Conservation (phyloP, 768 basidiomycete genomes). For the Harrya chromipes region DNA sequence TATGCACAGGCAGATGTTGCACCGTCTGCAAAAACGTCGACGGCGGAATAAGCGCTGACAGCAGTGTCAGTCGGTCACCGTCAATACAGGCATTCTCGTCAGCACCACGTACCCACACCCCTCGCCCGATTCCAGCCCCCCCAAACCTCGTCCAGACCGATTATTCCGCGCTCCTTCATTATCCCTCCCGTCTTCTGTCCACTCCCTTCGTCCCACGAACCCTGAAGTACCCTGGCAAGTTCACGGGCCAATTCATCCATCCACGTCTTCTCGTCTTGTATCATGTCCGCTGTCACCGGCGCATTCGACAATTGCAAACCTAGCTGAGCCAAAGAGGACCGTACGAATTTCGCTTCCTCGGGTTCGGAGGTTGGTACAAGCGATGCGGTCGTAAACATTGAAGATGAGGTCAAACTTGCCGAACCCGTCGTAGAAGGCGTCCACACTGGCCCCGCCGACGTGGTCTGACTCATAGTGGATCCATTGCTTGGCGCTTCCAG, state of each 20-base stretch:
- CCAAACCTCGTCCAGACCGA: constrained; percentile 93
- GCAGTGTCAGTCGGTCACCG: background rate
- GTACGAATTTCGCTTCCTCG: constrained; percentile 84
- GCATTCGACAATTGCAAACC: constrained; percentile 76
- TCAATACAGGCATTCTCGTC: background rate
- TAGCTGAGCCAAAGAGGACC: constrained; percentile 84
- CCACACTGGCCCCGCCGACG: constrained; percentile 14
- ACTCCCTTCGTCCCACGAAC: constrained; percentile 23
- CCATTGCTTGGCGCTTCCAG: constrained; percentile 47
- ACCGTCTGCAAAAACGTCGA: constrained; percentile 77
- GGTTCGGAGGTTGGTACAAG: constrained; percentile 52
- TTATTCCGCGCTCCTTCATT: constrained; percentile 76
- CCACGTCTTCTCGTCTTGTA: constrained; percentile 77
- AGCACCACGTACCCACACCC: constrained; percentile 63
- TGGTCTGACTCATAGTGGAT: constrained; percentile 1
- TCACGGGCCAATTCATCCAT: constrained; percentile 78
- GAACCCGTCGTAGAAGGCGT: constrained; percentile 19
- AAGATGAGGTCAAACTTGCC: constrained; percentile 19
- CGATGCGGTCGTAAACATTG: constrained; percentile 26
- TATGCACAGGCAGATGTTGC: constrained; percentile 62
- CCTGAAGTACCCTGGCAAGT: constrained; percentile 69
- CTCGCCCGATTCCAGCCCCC: constrained; percentile 92
- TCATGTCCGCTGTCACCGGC: constrained; percentile 88
- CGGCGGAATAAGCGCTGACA: constrained; percentile 85
- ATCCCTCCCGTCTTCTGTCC: constrained; percentile 45